Conservation (phyloP, 768 basidiomycete genomes). For the Lactifluus rugatus region DNA sequence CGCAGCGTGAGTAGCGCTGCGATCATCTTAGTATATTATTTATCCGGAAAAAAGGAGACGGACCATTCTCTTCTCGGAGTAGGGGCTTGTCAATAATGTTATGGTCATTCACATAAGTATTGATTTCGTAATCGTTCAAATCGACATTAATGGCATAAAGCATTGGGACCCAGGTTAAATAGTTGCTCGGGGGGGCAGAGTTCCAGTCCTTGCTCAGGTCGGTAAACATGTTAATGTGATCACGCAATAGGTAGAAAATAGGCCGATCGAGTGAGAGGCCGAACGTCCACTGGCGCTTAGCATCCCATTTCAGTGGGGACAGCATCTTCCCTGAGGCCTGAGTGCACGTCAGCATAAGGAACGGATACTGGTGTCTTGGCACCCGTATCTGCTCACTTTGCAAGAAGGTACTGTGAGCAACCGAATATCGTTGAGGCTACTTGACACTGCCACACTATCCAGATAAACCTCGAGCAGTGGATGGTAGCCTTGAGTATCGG, state of each 20-base stretch:
- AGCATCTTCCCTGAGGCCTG: slow-evolving; percentile 70
- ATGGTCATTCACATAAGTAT: slow-evolving; percentile 86
- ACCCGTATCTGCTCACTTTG: slow-evolving; percentile 38
- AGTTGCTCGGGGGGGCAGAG: slow-evolving; percentile 71
- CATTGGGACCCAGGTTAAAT: slow-evolving; percentile 76
- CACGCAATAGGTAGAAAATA: slow-evolving; percentile 69
- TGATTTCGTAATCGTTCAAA: slow-evolving; percentile 66
- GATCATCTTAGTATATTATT: neutral
- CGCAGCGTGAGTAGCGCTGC: slow-evolving; percentile 63
- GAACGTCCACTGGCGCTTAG: slow-evolving; percentile 68
- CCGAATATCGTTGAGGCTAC: slow-evolving; percentile 81
- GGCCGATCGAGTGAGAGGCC: slow-evolving; percentile 64
- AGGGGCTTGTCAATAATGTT: slow-evolving; percentile 92
- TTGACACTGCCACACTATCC: slow-evolving; percentile 64
- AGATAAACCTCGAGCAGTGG: slow-evolving; percentile 74
- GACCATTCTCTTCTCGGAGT: slow-evolving; percentile 77
- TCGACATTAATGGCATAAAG: slow-evolving; percentile 62
- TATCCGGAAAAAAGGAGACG: slow-evolving; percentile 10
- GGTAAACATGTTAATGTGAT: slow-evolving; percentile 90
- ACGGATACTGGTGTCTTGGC: neutral
- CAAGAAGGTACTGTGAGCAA: slow-evolving; percentile 71
- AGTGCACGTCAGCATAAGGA: neutral
- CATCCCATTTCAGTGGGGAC: slow-evolving; percentile 76
- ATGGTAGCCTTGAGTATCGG: slow-evolving; percentile 64
- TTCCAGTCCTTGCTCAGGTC: slow-evolving; percentile 93